Evolutionary conservation across 352 stramenopile species (phyloP).

Genomic region (Phytopythium sindhum): DNA sequence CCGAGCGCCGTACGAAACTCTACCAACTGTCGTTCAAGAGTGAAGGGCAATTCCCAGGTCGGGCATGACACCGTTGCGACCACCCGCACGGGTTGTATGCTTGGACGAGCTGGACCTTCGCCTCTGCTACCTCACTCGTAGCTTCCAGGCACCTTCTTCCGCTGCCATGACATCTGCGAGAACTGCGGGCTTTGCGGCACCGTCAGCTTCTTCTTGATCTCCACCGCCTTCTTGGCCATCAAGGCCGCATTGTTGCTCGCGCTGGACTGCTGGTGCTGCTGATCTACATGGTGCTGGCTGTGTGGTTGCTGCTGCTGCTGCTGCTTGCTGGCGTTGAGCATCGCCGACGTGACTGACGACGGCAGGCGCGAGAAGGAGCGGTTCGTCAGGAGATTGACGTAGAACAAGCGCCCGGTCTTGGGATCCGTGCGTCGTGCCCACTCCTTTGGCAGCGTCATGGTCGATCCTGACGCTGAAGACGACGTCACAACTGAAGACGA

Average conservation of each 20-base stretch:
- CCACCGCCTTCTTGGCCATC: slow-evolving; percentile 10
- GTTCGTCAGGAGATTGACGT: slow-evolving; percentile 84
- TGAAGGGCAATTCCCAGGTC: neutral
- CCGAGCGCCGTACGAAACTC: neutral
- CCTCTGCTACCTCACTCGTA: slow-evolving; percentile 23
- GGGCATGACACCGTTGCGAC: neutral
- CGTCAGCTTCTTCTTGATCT: slow-evolving; percentile 43
- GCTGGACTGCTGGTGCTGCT: slow-evolving; percentile 2
- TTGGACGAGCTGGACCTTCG: neutral
- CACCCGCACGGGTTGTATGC: neutral
- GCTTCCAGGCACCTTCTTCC: slow-evolving; percentile 38
- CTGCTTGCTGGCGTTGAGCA: slow-evolving; percentile 41
- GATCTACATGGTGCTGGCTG: slow-evolving; percentile 5
- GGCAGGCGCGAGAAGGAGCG: slow-evolving; percentile 76
- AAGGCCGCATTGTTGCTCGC: slow-evolving; percentile 4
- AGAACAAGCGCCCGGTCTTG: slow-evolving; percentile 76
- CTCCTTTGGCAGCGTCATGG: slow-evolving; percentile 61
- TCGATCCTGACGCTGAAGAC: slow-evolving; percentile 12
- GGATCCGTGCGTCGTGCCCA: slow-evolving; percentile 75
- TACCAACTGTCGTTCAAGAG: neutral
- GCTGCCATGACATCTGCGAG: slow-evolving; percentile 83
- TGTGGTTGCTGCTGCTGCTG: slow-evolving; percentile 17
- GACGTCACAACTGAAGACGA: neutral
- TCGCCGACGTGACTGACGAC: slow-evolving; percentile 65
- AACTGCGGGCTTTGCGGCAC: slow-evolving; percentile 73